These are phyloP conservation scores for Carex scoparia DNA, from an alignment of 176 grass and related monocot species.

Conservation along the genomic window DNA sequence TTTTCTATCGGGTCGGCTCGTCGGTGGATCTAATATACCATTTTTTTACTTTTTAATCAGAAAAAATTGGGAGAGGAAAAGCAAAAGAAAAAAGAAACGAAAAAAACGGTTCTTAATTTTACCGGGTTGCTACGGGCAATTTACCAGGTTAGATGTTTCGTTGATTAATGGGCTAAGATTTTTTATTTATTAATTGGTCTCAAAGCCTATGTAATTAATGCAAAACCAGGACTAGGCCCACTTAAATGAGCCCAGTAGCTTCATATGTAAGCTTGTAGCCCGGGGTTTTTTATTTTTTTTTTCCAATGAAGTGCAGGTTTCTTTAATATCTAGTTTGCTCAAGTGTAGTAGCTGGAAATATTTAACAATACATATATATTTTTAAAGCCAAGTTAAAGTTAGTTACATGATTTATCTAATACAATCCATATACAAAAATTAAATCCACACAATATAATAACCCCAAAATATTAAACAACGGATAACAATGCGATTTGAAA, in stretches of 20 bases:
- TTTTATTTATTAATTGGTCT: too few relatives aligned
- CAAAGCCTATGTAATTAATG: neutral
- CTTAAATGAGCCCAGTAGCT: neutral
- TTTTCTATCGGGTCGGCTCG: constrained; percentile 12
- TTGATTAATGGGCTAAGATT: neutral
- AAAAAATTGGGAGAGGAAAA: neutral
- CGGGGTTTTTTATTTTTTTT: neutral
- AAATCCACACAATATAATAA: neutral
- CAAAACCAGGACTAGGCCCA: neutral
- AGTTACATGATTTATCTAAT: neutral
- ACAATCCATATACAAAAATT: neutral
- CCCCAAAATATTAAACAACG: too few relatives aligned
- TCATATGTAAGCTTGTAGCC: neutral
- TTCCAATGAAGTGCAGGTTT: neutral
- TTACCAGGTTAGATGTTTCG: neutral
- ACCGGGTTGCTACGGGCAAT: too few relatives aligned
- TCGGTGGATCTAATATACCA: neutral
- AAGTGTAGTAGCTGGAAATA: too few relatives aligned
- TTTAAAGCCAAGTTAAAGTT: neutral
- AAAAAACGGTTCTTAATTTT: neutral
- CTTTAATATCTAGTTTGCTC: neutral
- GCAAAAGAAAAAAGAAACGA: neutral
- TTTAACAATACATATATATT: too few relatives aligned
- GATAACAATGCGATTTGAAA: too few relatives aligned
- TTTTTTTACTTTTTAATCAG: neutral